Percentiles rank a stretch among this genome's conserved stretches.
Conservation (phyloP, 257 asterid genomes). For the Penstemon newberryi region DNA sequence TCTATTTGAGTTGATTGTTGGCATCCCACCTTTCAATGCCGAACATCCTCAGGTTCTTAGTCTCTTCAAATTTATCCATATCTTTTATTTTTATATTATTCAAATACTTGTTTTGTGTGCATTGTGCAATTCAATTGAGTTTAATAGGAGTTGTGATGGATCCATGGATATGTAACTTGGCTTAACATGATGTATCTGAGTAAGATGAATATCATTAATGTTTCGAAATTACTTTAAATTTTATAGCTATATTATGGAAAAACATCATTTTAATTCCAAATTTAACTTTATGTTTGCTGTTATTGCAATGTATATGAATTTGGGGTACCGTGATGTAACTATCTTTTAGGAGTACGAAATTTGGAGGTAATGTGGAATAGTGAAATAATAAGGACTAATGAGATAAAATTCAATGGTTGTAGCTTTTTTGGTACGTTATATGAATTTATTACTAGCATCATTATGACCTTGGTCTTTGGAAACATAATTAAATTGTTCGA, state of each 20-base stretch:
- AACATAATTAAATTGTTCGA: background rate
- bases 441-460: no score
- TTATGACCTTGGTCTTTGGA: background rate
- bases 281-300: no score
- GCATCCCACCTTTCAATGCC: constrained; percentile 98
- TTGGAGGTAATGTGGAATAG: no score
- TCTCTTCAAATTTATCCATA: constrained; percentile 25
- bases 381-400: no score
- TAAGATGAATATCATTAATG: background rate
- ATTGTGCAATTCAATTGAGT: background rate
- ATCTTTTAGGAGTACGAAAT: no score
- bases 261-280: no score
- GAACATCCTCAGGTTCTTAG: constrained; percentile 92
- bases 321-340: no score
- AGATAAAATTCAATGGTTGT: no score
- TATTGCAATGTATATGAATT: no score
- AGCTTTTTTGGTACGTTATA: no score
- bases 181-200: background rate
- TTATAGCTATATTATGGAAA: no score
- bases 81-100: background rate
- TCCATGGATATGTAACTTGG: background rate
- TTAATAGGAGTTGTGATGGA: background rate
- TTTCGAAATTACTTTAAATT: no score
- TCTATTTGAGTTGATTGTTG: constrained; percentile 92
- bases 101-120: constrained; percentile 6